Percentiles rank a stretch among this genome's conserved stretches.
These are phyloP conservation scores for Phyllosticta citribraziliensis DNA, from an alignment of 2,329 filamentous ascomycete genomes.

Conservation along the genomic window DNA sequence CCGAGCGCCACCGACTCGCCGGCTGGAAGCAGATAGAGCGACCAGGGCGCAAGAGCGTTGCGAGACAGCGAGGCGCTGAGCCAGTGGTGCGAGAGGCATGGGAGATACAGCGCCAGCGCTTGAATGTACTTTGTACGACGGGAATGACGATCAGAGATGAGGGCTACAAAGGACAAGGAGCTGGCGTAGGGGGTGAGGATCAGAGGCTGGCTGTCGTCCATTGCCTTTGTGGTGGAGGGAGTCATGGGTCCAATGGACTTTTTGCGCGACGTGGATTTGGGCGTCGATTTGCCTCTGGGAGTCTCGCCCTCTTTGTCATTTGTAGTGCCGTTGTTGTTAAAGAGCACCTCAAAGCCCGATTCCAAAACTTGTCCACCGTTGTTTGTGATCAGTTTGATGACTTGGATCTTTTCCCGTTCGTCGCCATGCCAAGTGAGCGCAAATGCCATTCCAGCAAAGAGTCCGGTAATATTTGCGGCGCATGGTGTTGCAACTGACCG, in stretches of 20 bases:
- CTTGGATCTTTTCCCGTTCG: slow-evolving; percentile 43
- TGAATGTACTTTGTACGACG: slow-evolving; percentile 90
- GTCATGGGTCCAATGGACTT: not conserved
- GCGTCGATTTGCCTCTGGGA: slow-evolving; percentile 4
- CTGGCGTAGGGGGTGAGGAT: slow-evolving; percentile 44
- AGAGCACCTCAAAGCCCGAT: slow-evolving; percentile 73
- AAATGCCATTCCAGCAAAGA: slow-evolving; percentile 80
- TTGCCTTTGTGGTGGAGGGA: not conserved
- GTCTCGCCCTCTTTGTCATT: slow-evolving; percentile 11
- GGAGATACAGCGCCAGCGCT: slow-evolving; percentile 78
- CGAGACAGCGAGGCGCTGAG: slow-evolving; percentile 59
- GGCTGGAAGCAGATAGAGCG: slow-evolving; percentile 73
- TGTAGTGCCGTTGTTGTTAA: slow-evolving; percentile 41
- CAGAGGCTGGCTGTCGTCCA: slow-evolving; percentile 28
- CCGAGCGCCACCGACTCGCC: slow-evolving; percentile 70
- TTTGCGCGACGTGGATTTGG: not conserved
- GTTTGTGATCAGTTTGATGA: slow-evolving; percentile 54
- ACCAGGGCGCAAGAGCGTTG: slow-evolving; percentile 59
- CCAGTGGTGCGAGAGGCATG: slow-evolving; percentile 78
- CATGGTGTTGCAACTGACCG: slow-evolving; percentile 23
- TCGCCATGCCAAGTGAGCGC: slow-evolving; percentile 61
- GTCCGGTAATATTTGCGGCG: slow-evolving; percentile 20
- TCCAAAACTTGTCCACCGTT: slow-evolving; percentile 65
- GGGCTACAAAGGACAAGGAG: slow-evolving; percentile 64
- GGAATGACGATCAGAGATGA: slow-evolving; percentile 79